Conservation (phyloP, 1,284 basidiomycete genomes). For the Ustilago crameri region DNA sequence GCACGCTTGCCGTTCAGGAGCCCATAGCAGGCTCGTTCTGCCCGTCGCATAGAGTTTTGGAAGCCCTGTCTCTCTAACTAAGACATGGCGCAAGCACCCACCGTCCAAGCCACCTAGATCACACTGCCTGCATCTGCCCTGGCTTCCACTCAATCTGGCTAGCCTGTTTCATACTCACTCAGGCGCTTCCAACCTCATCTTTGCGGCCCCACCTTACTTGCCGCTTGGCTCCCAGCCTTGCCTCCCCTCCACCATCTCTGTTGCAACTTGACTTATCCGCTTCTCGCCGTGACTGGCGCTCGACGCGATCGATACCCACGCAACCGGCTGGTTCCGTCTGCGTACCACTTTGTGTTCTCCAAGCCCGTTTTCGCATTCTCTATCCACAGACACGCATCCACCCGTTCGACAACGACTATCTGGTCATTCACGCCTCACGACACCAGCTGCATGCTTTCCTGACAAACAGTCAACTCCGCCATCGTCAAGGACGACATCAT, state of each 20-base stretch:
- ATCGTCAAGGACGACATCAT: background rate
- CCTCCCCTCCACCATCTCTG: background rate
- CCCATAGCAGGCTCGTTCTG: too few relatives aligned
- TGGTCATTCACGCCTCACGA: too few relatives aligned
- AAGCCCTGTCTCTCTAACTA: too few relatives aligned
- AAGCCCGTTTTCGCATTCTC: background rate
- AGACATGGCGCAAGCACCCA: too few relatives aligned
- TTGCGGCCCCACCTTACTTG: conserved; percentile 1
- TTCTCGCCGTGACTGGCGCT: background rate
- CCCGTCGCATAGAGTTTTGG: too few relatives aligned
- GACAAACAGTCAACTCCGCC: background rate
- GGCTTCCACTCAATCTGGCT: background rate
- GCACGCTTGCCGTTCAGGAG: too few relatives aligned
- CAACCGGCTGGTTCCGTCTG: conserved; percentile 37
- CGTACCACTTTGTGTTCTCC: background rate
- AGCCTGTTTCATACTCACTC: background rate
- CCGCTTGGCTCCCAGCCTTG: background rate
- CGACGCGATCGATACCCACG: conserved; percentile 9
- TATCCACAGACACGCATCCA: background rate
- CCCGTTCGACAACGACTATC: too few relatives aligned
- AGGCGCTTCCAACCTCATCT: background rate
- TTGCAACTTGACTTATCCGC: background rate
- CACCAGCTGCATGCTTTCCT: conserved; percentile 8
- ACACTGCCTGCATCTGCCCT: too few relatives aligned
- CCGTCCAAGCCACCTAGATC: too few relatives aligned